Evolutionary conservation across 768 basidiomycete species (phyloP), one percentile per base, ranked within the genome.

Genomic region (Lyophyllum semitale): DNA sequence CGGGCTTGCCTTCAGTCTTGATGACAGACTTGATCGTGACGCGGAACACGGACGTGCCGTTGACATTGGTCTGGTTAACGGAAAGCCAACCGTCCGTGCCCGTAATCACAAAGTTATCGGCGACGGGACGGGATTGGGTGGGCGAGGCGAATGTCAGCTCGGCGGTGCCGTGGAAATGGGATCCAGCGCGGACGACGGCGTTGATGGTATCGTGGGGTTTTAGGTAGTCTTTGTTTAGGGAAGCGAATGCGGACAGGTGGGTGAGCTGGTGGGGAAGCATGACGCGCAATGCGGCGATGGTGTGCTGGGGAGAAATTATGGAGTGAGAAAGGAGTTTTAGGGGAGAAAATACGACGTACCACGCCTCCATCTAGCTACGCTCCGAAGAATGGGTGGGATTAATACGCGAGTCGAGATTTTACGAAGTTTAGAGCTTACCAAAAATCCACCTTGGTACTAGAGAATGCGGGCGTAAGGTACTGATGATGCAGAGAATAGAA

Each of bases 191-290:
- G 54, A 81, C 71, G 57, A 84, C 65, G 20, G 82, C 75, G 59
- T 84, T 77, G 62, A 96, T 81, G 8, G 91, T 93, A 73, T 95
- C 93, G 61, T 87, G 83, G 0, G 93, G 93, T 2, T 80, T 76
- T 33, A 95, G 83, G 68, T 85, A 84, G 13, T 84, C 78, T 59
- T 85, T 81, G 70, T 87, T 87, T 32, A 92, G 77, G 4, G 87
- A 83, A 9, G 89, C 79, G 63, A 84, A 81, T 2, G 82, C 84
- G 22, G 87, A 81, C 20, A 95, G 71, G 46, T 80, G 73, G 7
- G 76, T 80, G 56, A 88, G 60, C 12, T 76, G 71, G 12, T 73
- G 57, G 9, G 85, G 78, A 57, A 91, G 81, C 41, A 87, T 77
- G 26, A 80, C 72, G 18, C 88, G 81, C 27, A 91, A 71, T 4